phyloP scores from a whole-genome alignment of 257 asterid genomes.

The Haberlea rhodopensis region DNA sequence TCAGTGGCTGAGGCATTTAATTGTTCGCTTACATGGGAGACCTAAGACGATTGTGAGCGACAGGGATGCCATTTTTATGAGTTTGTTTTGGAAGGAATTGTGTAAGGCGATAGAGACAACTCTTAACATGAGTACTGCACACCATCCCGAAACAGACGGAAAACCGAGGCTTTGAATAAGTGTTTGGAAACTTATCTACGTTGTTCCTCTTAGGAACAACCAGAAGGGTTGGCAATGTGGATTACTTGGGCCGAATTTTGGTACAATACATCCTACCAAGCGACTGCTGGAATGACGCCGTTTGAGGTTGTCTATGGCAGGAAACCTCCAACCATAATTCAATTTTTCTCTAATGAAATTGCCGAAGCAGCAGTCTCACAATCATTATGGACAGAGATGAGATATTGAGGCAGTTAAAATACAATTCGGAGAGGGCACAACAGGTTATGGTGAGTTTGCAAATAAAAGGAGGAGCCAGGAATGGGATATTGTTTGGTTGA shows the following conservation, averaged over 20 bases:
- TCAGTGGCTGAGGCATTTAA: not conserved
- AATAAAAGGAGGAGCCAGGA: no score
- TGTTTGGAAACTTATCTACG: conserved; percentile 8
- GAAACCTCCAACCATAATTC: not conserved
- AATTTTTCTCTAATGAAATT: no score
- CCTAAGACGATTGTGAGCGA: not conserved
- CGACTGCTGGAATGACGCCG: not conserved
- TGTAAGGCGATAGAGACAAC: not conserved
- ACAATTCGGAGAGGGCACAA: no score
- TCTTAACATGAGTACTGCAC: not conserved
- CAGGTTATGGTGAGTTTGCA: no score
- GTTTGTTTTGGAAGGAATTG: not conserved
- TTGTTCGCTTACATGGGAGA: not conserved
- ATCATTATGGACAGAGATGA: no score
- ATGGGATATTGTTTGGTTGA: no score
- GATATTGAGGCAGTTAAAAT: no score
- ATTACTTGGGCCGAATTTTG: not conserved
- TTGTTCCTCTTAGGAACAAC: not conserved
- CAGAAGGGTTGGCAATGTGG: not conserved
- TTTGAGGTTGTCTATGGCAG: not conserved
- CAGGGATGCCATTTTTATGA: conserved; percentile 6
- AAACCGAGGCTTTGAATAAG: not conserved
- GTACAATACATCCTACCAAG: not conserved
- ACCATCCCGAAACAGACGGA: not conserved
- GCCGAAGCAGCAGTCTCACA: no score